A percentile compares a stretch with the other conserved stretches of the same genome.
Conservation (phyloP, 225 moss, liverwort and hornwort species). For the Straminergon stramineum region DNA sequence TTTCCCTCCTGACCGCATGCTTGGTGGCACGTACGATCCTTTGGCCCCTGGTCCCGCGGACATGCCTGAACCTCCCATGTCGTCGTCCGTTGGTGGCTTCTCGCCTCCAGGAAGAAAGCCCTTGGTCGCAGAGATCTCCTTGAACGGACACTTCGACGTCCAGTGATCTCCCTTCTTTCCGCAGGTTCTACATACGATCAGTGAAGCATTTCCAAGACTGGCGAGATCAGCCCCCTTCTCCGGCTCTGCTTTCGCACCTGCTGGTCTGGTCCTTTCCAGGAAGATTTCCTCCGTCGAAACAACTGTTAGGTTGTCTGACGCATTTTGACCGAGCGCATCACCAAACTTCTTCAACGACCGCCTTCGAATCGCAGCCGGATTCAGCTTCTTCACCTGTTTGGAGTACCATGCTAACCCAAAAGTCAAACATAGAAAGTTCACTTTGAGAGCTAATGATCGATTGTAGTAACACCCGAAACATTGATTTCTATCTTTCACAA, state of each 20-base stretch:
- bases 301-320: conserved; percentile 43
- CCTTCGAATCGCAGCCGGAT: conserved; percentile 33
- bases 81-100: conserved; percentile 48
- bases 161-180: conserved; percentile 67
- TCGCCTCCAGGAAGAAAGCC: conserved; percentile 34
- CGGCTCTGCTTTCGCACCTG: conserved; percentile 26
- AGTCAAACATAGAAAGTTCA: neutral
- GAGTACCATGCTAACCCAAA: neutral
- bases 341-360: conserved; percentile 44
- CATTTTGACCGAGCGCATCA: conserved; percentile 45
- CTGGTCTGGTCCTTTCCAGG: conserved; percentile 37
- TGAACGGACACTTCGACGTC: conserved; percentile 64
- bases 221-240: conserved; percentile 46
- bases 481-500: neutral
- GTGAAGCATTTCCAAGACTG: conserved; percentile 43
- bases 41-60: conserved; percentile 43
- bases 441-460: neutral
- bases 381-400: conserved; percentile 43
- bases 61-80: conserved; percentile 24
- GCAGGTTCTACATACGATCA: conserved; percentile 55
- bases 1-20: conserved; percentile 66
- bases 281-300: conserved; percentile 52
- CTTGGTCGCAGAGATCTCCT: conserved; percentile 27
- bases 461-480: neutral
- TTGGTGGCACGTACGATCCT: conserved; percentile 83